phyloP scores from a whole-genome alignment of 805 yeast species.

The Wickerhamiella qilinensis region DNA sequence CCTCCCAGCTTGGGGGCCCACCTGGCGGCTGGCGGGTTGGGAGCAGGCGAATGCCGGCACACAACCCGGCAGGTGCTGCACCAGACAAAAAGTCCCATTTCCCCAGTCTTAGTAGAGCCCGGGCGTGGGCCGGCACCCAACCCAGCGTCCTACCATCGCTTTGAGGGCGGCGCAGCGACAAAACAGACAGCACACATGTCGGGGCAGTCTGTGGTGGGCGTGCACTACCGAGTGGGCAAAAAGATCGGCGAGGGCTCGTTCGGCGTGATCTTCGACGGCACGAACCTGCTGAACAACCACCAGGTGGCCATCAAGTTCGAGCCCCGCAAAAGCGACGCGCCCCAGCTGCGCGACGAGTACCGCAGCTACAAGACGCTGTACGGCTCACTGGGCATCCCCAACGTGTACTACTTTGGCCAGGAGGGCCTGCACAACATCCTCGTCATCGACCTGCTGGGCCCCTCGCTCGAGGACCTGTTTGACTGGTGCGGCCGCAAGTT shows the following conservation, averaged over 20 bases:
- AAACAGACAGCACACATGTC: too few relatives aligned
- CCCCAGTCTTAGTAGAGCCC: too few relatives aligned
- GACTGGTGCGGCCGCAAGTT: conserved; percentile 97
- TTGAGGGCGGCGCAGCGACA: too few relatives aligned
- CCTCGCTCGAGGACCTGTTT: conserved; percentile 86
- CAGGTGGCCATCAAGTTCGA: conserved; percentile 93
- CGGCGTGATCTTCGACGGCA: conserved; percentile 94
- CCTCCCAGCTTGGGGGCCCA: too few relatives aligned
- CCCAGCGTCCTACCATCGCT: too few relatives aligned
- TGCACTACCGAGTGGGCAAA: conserved; percentile 92
- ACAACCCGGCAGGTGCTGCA: too few relatives aligned
- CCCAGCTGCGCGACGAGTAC: conserved; percentile 92
- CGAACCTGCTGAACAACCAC: conserved; percentile 75
- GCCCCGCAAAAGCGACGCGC: conserved; percentile 93
- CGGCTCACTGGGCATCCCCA: conserved; percentile 77
- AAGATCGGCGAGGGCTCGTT: conserved; percentile 98
- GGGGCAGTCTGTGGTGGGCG: conserved; percentile 49
- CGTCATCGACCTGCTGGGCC: conserved; percentile 89
- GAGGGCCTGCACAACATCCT: conserved; percentile 93
- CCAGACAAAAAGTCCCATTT: too few relatives aligned
- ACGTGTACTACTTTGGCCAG: conserved; percentile 96
- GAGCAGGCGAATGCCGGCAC: too few relatives aligned
- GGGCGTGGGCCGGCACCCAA: too few relatives aligned
- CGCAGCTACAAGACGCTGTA: conserved; percentile 80
- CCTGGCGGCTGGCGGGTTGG: too few relatives aligned